Evolutionary conservation across 169 alveolate genomes (phyloP).

Genomic region (Miamiensis avidus): DNA sequence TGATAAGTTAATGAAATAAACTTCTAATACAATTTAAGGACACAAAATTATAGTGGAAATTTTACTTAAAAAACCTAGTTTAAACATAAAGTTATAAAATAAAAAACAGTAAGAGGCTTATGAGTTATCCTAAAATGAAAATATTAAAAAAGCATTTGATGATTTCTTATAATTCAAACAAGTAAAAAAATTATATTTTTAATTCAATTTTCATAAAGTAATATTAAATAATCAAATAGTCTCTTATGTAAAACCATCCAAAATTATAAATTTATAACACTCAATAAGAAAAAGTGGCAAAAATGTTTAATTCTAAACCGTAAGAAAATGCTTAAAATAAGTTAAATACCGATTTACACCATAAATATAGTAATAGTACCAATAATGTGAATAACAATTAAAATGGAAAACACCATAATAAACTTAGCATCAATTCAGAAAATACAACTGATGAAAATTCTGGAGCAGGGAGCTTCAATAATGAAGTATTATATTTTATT

Average conservation of each 20-base stretch:
- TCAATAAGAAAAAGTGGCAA: slow-evolving; percentile 2
- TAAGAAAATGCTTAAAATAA: background rate
- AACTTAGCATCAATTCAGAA: background rate
- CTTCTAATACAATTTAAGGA: slow-evolving; percentile 4
- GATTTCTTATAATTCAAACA: slow-evolving; percentile 21
- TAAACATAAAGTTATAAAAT: slow-evolving; percentile 31
- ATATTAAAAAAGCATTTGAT: slow-evolving; percentile 30
- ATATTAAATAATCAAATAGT: no score
- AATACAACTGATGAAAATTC: slow-evolving; percentile 10
- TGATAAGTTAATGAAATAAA: background rate
- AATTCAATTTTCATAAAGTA: no score
- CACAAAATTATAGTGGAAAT: slow-evolving; percentile 38
- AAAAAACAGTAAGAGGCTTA: slow-evolving; percentile 35
- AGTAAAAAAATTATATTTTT: no score
- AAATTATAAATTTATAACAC: slow-evolving; percentile 15
- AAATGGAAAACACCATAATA: no score
- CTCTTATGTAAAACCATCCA: slow-evolving; percentile 10
- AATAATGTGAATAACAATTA: no score
- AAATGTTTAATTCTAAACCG: background rate
- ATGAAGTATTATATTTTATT: slow-evolving; percentile 17
- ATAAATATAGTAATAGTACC: slow-evolving; percentile 4
- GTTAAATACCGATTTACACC: background rate
- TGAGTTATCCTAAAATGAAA: slow-evolving; percentile 29
- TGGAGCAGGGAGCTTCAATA: slow-evolving; percentile 12
- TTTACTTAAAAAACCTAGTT: slow-evolving; percentile 36